Base-by-base conservation (phyloP, 108 stramenopile genomes). In the Nitzschia sp. region DNA sequence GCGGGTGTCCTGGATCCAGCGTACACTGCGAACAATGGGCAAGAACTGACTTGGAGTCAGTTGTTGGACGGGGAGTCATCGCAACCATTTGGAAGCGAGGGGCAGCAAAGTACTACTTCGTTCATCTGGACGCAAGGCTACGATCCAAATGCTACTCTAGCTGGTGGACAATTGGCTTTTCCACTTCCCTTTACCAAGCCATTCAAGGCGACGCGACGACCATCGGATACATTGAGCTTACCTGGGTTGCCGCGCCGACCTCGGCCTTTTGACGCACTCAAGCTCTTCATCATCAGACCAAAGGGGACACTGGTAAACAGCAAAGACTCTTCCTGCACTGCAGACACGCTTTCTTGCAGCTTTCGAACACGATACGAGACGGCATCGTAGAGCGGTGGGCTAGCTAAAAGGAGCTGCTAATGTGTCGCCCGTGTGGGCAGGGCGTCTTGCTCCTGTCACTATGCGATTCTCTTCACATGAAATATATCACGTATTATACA, bases 51-150 rank as follows among this genome's bases (percentile, higher is more conserved):
- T 23, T 51, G 49, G 49, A 51, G 49, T 19, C 49, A 51, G 21
- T 19, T 51, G 21, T 19, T 51, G 19, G 49, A 51, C 21, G 17
- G 21, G 4, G 49, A 17, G 21, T 8, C 4, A 19, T 19, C 4
- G 21, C 49, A 51, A 51, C 13, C 19, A 5, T 19, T 4, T 21
- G 21, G 8, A 5, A 19, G 49, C 21, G 49, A 19, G 21, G n/a
- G n/a, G n/a, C 17, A 51, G 49, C 19, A 51, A 5, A 23, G 21
- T 23, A 51, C 13, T 5, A 23, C 4, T 5, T 51, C 21, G 8
- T 51, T 51, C 49, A 51, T 51, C 21, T 51, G 49, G 49, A 51
- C 13, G 13, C 13, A 51, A 19, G 49, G 49, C 49, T 51, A 51
- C 49, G 49, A 51, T 4, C 4, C 11, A 51, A 51, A 17, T 5